Percentiles rank a stretch among this genome's conserved stretches.
phyloP scores from a whole-genome alignment of 331 rosid species.

The Rosa hybrid region DNA sequence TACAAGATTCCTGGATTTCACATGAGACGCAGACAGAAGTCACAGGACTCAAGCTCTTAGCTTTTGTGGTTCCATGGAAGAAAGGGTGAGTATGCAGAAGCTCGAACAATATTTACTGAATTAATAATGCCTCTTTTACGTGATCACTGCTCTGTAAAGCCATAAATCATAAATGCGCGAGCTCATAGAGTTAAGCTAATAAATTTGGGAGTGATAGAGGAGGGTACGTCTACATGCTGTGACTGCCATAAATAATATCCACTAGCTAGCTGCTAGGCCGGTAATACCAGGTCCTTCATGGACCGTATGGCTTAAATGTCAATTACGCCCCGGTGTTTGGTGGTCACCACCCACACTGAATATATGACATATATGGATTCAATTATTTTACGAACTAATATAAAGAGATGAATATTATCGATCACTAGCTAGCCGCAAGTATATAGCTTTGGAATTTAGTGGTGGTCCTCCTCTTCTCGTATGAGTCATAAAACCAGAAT shows the following conservation, averaged over 20 bases:
- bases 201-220: neutral
- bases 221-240: slow-evolving; percentile 11
- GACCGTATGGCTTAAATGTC: neutral
- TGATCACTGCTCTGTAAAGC: slow-evolving; percentile 2
- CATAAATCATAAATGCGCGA: slow-evolving; percentile 21
- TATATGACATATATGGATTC: neutral
- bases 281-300: slow-evolving; percentile 10
- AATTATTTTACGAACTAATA: neutral
- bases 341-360: slow-evolving; percentile 4
- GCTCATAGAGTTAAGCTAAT: slow-evolving; percentile 6
- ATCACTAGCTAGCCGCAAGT: neutral
- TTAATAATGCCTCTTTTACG: slow-evolving; percentile 26
- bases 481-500: too few relatives aligned
- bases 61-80: slow-evolving; percentile 35
- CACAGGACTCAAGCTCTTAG: slow-evolving; percentile 49
- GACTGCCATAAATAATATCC: slow-evolving; percentile 17
- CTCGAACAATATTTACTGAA: slow-evolving; percentile 29
- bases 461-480: too few relatives aligned
- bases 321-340: neutral
- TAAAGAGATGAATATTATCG: neutral
- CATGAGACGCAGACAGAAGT: slow-evolving; percentile 22
- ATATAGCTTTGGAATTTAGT: too few relatives aligned
- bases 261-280: neutral
- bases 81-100: slow-evolving; percentile 14
- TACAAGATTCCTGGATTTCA: slow-evolving; percentile 18